Evolutionary conservation across 768 basidiomycete genomes (phyloP).

Genomic region (Boletus subcaerulescens): DNA sequence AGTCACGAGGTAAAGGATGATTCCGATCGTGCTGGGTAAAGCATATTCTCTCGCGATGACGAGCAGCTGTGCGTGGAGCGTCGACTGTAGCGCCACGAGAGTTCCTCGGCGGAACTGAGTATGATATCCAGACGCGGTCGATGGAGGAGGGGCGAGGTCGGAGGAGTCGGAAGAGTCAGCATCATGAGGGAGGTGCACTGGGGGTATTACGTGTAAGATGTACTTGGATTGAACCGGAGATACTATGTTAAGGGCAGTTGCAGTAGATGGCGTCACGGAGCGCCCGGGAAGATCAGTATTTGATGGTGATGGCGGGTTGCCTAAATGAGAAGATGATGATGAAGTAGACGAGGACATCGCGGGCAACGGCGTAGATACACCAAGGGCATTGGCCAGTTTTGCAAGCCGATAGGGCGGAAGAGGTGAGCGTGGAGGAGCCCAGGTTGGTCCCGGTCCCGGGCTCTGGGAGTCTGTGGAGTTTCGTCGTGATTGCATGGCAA

Average conservation of each 20-base stretch:
- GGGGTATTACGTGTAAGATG: conserved; percentile 83
- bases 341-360: conserved; percentile 32
- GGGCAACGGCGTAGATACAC: conserved; percentile 73
- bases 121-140: conserved; percentile 71
- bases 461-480: conserved; percentile 11
- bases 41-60: conserved; percentile 94
- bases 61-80: conserved; percentile 74
- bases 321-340: conserved; percentile 13
- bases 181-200: conserved; percentile 66
- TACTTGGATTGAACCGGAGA: conserved; percentile 55
- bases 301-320: conserved; percentile 18
- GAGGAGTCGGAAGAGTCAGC: conserved; percentile 40
- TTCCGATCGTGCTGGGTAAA: conserved; percentile 79
- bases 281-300: conserved; percentile 39
- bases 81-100: conserved; percentile 83
- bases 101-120: conserved; percentile 78
- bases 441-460: conserved; percentile 24
- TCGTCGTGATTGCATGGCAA: conserved; percentile 15
- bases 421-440: conserved; percentile 69
- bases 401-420: conserved; percentile 75
- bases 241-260: conserved; percentile 38
- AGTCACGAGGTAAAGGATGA: conserved; percentile 77
- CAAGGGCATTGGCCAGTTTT: conserved; percentile 82
- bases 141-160: conserved; percentile 50
- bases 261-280: conserved; percentile 48